Evolutionary conservation across 257 asterid genomes (phyloP), one percentile per base, ranked within the genome.

Genomic region (Voacanga thouarsii): DNA sequence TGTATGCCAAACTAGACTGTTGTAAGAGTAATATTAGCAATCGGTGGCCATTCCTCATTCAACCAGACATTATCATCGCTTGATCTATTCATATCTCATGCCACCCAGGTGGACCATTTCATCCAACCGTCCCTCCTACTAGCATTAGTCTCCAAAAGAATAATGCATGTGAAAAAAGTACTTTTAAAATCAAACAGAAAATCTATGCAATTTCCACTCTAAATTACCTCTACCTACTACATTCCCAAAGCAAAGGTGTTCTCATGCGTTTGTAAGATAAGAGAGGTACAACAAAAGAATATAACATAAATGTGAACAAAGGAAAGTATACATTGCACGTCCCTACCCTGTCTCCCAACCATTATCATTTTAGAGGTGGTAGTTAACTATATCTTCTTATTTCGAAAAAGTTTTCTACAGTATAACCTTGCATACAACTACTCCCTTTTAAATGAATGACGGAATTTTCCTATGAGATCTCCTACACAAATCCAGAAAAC

Each of bases 81-180:
- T 37, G 24, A 18, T 39, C 39, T 11, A 18, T 37, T 66, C 68
- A 28, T 43, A 28, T 41, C 69, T 39, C 41, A 24, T 44, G 21
- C 26, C 18, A 75, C 50, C 71, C 23, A 75, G 14, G 51, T 75
- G 60, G 72, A 39, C 51, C 21, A 28, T 57, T 57, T 43, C 70
- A n/a, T 6, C 8, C 19, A 57, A 57, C 15, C 15, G 3, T 28
- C 64, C 5, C 11, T 28, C 43, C 70, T 6, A 65, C 47, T 33
- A 15, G 33, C 7, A n/a, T n/a, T n/a, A 19, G 16, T 65, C 65
- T 59, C 33, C 33, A 23, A 23, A 59, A 59, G 33, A 14, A 59
- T 8, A 23, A 59, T 59, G 65, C 71, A 15, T 37, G 45, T 65
- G 47, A 30, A 65, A 65, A 65, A 65, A 15, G 21, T 14, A 23